Base-by-base conservation (phyloP, 129 eudicot genomes). In the Silybum marianum region DNA sequence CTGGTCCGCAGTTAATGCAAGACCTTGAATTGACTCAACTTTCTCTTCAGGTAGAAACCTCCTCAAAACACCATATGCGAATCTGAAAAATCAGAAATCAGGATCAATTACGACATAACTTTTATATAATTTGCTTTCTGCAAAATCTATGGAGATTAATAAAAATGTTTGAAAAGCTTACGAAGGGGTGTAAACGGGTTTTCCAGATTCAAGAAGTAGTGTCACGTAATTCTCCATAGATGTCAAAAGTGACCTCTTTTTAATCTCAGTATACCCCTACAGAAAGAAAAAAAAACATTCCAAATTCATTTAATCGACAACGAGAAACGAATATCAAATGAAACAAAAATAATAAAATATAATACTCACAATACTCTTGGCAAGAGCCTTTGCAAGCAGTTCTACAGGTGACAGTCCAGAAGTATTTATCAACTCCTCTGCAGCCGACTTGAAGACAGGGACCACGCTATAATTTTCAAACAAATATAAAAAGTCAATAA, bases 371-470 rank as follows among this genome's bases (percentile, higher is more conserved):
- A 91, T 84, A 48, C 97, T 88, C 81, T 91, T 93, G 14, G 99
- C 99, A 77, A 95, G 95, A 3, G 99, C 98, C 85, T 93, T 93
- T 18, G 99, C 95, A 19, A 95, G 90, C 69, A 95, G 82, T 73
- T 95, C 99, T 6, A 83, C 90, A 4, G 98, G 91, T 34, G 98
- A 77, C 40, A 89, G 77, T 10, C 91, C 93, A 72, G 98, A 92
- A 21, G 84, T 78, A 18, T 83, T 87, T 42, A 95, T 30, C 22
- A 95, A 84, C 80, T 91, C 95, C 84, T 95, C 97, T 14, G 97
- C 99, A 75, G 98, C 97, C 78, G 93, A 78, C 84, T 87, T 89
- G 81, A 95, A 95, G 18, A 89, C 91, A 19, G 98, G 97, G 66
- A 95, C 88, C 34, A 95, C 99, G 81, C 99, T 95, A 36, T 54